Conservation (phyloP, 139 green algal genomes). For the Dunaliella sp. region DNA sequence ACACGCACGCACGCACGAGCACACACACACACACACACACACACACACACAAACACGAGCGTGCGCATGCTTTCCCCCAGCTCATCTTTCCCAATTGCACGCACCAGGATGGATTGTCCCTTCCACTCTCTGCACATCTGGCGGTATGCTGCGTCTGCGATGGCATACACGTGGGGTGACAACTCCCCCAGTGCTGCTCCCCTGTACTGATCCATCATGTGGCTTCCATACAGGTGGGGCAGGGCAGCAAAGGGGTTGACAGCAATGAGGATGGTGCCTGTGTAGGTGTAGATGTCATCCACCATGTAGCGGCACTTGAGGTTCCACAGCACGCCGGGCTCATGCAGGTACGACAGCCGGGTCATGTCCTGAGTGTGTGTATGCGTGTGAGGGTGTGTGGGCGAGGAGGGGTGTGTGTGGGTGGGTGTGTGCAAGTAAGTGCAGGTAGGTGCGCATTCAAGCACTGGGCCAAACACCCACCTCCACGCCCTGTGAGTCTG, state of each 20-base stretch:
- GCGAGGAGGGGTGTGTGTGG: neutral
- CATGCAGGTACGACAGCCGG: constrained; percentile 94
- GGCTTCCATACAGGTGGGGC: constrained; percentile 81
- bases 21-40: neutral
- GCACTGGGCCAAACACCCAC: constrained; percentile 37
- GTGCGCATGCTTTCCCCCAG: neutral
- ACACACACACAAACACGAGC: too few species aligned
- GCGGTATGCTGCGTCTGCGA: constrained; percentile 81
- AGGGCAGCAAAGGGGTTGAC: constrained; percentile 87
- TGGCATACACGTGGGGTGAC: constrained; percentile 89
- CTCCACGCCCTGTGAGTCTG: constrained; percentile 65
- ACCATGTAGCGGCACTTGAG: constrained; percentile 76
- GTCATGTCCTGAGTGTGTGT: constrained; percentile 95
- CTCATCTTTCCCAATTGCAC: neutral
- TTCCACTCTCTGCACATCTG: constrained; percentile 80
- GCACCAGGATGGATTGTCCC: constrained; percentile 88
- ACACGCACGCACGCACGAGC: neutral
- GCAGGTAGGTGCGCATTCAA: neutral
- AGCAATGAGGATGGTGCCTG: constrained; percentile 89
- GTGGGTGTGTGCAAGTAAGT: neutral
- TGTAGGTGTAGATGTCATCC: constrained; percentile 96
- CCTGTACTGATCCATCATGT: constrained; percentile 93
- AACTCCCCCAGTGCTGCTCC: constrained; percentile 85
- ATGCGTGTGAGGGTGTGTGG: too few species aligned
- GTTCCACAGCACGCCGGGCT: constrained; percentile 94